Percentiles rank a stretch among this genome's conserved stretches.
These are phyloP conservation scores for Ustilago sp. DNA, from an alignment of 1,284 basidiomycete species.

Conservation along the genomic window DNA sequence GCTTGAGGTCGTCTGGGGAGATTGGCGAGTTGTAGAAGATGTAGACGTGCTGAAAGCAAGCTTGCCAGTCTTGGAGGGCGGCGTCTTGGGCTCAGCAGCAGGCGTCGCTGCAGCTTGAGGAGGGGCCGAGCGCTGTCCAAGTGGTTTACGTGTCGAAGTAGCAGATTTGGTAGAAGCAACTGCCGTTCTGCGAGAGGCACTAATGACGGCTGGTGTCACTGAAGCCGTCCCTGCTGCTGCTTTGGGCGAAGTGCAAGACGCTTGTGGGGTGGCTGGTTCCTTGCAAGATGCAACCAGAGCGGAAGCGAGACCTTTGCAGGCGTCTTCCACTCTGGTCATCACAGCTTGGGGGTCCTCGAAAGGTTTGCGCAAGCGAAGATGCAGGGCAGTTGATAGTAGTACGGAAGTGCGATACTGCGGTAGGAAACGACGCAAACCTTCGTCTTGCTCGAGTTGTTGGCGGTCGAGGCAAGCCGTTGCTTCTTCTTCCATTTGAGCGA, in stretches of 20 bases:
- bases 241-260: slow-evolving; percentile 21
- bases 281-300: slow-evolving; percentile 1
- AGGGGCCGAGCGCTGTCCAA: slow-evolving; percentile 25
- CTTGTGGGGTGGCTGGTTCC: slow-evolving; percentile 10
- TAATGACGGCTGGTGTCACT: slow-evolving; percentile 14
- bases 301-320: slow-evolving; percentile 35
- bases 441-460: slow-evolving; percentile 15
- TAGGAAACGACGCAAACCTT: slow-evolving; percentile 25
- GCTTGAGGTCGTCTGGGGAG: neutral
- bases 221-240: neutral
- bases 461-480: slow-evolving; percentile 29
- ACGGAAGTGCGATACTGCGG: slow-evolving; percentile 46
- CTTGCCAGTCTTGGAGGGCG: slow-evolving; percentile 28
- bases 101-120: slow-evolving; percentile 27
- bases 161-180: slow-evolving; percentile 8
- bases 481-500: slow-evolving; percentile 19
- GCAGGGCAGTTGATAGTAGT: slow-evolving; percentile 28
- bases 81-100: slow-evolving; percentile 16
- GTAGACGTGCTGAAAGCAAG: slow-evolving; percentile 14
- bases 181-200: slow-evolving; percentile 16
- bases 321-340: slow-evolving; percentile 26
- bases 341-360: slow-evolving; percentile 26
- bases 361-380: slow-evolving; percentile 32
- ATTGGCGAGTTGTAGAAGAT: neutral
- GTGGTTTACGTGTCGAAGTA: slow-evolving; percentile 18